Base-by-base conservation (phyloP, 148 eudicot species). In the Polygonum aviculare region DNA sequence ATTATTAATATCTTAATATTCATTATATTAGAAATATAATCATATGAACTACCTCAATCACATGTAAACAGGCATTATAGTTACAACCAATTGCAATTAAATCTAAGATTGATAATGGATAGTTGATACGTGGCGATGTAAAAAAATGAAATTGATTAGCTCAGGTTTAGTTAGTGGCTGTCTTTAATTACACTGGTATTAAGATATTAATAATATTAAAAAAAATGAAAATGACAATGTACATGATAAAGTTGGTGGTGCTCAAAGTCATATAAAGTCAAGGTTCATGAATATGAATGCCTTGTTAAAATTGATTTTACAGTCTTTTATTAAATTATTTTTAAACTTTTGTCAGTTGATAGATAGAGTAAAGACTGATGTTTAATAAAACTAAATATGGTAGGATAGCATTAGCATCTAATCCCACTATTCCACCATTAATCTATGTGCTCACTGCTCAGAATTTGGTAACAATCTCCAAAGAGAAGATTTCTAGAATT, bases 131-230 rank as follows among this genome's bases (percentile, higher is more conserved):
- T 50, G 54, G 54, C 54, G 15, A 50, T 44, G 47, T 44, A 44
- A 44, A 44, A 44, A 8, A 44, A 18, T 54, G 60, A 54, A 54
- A 22, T n/a, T 54, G 60, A 18, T 54, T 18, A 18, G n/a, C 3
- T 62, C 38, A 62, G 36, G 31, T 62, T 62, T 62, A 62, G 69
- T 62, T 62, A 26, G 69, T 62, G 69, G 69, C 38, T 62, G 7
- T 62, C 69, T 22, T 54, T 62, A 35, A 35, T 62, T 62, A 31
- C 69, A 62, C 39, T 62, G 10, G 69, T 62, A 62, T 22, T 62
- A 62, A 62, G 38, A 26, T 60, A 22, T 60, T 60, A 10, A 8
- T 21, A 26, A 26, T 26, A 26, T n/a, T 19, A 10, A 51, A 51
- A 11, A 57, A 57, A 26, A 26, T 57, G 63, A 57, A 57, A 57